A percentile compares a stretch with the other conserved stretches of the same genome.
Conservation (phyloP, 768 basidiomycete species). For the Phaeotremella fagi region DNA sequence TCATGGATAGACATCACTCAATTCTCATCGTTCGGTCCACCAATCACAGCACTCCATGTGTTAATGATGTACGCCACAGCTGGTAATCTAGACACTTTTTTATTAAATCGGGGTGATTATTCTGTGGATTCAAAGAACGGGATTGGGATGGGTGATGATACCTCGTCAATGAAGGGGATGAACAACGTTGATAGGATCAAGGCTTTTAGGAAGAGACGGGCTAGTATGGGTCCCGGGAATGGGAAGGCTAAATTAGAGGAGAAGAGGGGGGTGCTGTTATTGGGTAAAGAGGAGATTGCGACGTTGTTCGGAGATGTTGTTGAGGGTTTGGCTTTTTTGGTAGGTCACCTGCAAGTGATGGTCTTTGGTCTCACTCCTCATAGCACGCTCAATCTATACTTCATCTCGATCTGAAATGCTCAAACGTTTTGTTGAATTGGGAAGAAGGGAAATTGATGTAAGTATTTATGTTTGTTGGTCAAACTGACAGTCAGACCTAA, state of each 20-base stretch:
- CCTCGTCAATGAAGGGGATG: slow-evolving; percentile 23
- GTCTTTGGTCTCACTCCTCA: neutral
- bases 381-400: slow-evolving; percentile 59
- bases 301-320: slow-evolving; percentile 78
- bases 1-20: slow-evolving; percentile 83
- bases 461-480: slow-evolving; percentile 27
- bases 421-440: slow-evolving; percentile 87
- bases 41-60: slow-evolving; percentile 73
- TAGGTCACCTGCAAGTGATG: slow-evolving; percentile 53
- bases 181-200: slow-evolving; percentile 35
- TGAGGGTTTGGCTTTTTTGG: slow-evolving; percentile 80
- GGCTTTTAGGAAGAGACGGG: slow-evolving; percentile 35
- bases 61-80: slow-evolving; percentile 51
- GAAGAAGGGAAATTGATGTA: slow-evolving; percentile 80
- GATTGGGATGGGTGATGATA: slow-evolving; percentile 29
- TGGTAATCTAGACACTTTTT: slow-evolving; percentile 48
- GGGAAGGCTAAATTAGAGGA: slow-evolving; percentile 26
- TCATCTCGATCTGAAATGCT: slow-evolving; percentile 90
- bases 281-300: slow-evolving; percentile 77
- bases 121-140: slow-evolving; percentile 15
- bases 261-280: slow-evolving; percentile 63
- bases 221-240: slow-evolving; percentile 24
- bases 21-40: slow-evolving; percentile 80
- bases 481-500: slow-evolving; percentile 67
- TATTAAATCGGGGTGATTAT: slow-evolving; percentile 37